These are phyloP conservation scores for Blumeria graminis DNA, from an alignment of 2,329 filamentous ascomycete genomes.

Conservation along the genomic window DNA sequence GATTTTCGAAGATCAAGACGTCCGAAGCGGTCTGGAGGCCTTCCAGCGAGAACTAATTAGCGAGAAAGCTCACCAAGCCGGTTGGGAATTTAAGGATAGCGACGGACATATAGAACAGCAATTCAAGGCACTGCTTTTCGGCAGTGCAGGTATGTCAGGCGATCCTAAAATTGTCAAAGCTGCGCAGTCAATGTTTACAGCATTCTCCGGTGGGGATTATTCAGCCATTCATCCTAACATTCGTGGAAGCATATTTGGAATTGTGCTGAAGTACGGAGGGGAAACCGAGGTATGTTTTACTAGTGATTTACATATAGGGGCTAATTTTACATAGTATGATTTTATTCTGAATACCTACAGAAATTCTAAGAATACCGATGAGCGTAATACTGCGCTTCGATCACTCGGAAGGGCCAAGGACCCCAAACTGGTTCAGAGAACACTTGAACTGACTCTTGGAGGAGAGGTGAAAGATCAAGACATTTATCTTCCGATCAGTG, in stretches of 20 bases:
- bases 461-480: slow-evolving; percentile 84
- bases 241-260: slow-evolving; percentile 62
- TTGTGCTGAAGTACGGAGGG: slow-evolving; percentile 63
- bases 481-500: slow-evolving; percentile 67
- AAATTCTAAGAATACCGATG: slow-evolving; percentile 52
- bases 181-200: slow-evolving; percentile 73
- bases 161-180: slow-evolving; percentile 58
- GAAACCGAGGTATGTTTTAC: slow-evolving; percentile 41
- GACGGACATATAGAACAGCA: slow-evolving; percentile 84
- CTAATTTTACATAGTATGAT: slow-evolving; percentile 34
- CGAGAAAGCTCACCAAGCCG: slow-evolving; percentile 60
- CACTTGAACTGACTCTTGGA: slow-evolving; percentile 49
- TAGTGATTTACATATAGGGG: background rate
- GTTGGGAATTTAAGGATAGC: slow-evolving; percentile 64
- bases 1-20: slow-evolving; percentile 59
- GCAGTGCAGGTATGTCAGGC: slow-evolving; percentile 54
- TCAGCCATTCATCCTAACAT: slow-evolving; percentile 80
- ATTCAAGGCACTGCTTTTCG: slow-evolving; percentile 83
- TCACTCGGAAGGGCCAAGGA: slow-evolving; percentile 56
- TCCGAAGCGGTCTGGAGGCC: slow-evolving; percentile 51
- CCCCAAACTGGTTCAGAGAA: slow-evolving; percentile 58
- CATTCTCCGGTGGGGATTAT: slow-evolving; percentile 57
- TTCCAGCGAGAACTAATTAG: slow-evolving; percentile 63
- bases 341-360: slow-evolving; percentile 52
- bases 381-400: slow-evolving; percentile 78